Evolutionary conservation across 169 alveolate species (phyloP).

Genomic region (Eimeria necatrix): DNA sequence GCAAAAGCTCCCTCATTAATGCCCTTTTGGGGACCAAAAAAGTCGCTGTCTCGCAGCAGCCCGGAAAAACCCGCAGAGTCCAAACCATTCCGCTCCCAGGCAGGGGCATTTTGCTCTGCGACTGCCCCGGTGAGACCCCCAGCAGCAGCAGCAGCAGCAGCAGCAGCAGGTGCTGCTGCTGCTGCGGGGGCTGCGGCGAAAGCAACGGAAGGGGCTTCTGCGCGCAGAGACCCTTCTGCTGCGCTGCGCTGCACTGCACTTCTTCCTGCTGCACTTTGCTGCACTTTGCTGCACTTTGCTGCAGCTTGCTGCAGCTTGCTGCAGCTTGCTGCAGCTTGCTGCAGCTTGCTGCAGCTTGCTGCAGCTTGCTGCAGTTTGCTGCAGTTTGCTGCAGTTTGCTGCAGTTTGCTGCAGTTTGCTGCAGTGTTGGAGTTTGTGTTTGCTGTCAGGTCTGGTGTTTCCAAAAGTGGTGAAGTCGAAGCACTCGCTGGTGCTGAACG

Average conservation of each 20-base stretch:
- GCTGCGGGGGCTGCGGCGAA: neutral
- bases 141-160: neutral
- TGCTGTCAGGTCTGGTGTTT: constrained; percentile 96
- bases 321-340: too few relatives aligned
- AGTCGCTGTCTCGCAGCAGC: constrained; percentile 97
- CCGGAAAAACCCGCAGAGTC: constrained; percentile 99
- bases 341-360: too few relatives aligned
- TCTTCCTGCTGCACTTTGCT: neutral
- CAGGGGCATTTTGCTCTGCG: constrained; percentile 95
- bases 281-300: neutral
- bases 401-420: neutral
- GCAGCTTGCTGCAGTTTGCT: too few relatives aligned
- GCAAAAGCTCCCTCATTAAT: constrained; percentile 98
- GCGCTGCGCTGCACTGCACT: neutral
- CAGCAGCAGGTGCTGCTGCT: too few relatives aligned
- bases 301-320: too few relatives aligned
- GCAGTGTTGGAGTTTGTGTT: neutral
- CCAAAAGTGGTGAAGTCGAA: constrained; percentile 98
- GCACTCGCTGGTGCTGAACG: constrained; percentile 97
- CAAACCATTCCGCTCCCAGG: constrained; percentile 93
- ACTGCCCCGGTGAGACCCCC: constrained; percentile 93
- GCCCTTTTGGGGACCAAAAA: constrained; percentile 96
- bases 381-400: neutral
- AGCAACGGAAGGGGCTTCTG: too few relatives aligned
- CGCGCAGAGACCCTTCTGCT: too few relatives aligned